Conservation (phyloP, 2,329 filamentous ascomycete species). For the Ophiostoma angusticollis region DNA sequence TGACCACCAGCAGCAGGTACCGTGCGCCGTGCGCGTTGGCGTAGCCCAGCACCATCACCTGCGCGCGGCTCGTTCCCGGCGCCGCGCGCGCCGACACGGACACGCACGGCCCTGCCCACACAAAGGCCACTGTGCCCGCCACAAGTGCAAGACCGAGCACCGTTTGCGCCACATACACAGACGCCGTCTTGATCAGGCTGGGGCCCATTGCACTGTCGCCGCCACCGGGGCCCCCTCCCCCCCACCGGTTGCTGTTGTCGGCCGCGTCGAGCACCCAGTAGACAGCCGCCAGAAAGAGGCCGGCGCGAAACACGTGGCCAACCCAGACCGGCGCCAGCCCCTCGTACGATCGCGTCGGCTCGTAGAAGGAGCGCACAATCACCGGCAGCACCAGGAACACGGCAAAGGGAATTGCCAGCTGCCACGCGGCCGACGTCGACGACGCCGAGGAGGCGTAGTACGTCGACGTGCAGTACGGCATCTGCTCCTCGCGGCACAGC, state of each 20-base stretch:
- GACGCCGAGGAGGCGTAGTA: constrained; percentile 89
- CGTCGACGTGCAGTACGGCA: constrained; percentile 89
- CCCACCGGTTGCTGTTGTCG: constrained; percentile 73
- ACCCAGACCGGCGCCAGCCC: constrained; percentile 79
- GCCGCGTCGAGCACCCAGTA: constrained; percentile 89
- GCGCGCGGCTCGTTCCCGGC: constrained; percentile 28
- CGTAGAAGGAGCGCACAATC: constrained; percentile 68
- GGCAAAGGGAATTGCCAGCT: constrained; percentile 67
- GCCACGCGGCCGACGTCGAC: constrained; percentile 86
- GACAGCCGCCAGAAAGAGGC: constrained; percentile 59
- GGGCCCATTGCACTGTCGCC: too few relatives aligned
- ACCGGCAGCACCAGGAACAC: constrained; percentile 59
- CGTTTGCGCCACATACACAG: constrained; percentile 67
- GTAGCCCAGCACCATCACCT: constrained; percentile 76
- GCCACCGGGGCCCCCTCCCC: constrained; percentile 37
- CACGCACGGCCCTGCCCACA: constrained; percentile 76
- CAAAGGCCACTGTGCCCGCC: constrained; percentile 72
- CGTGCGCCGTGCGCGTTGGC: constrained; percentile 86
- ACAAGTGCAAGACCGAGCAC: constrained; percentile 69
- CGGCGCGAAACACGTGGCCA: constrained; percentile 61
- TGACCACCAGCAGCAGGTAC: constrained; percentile 72
- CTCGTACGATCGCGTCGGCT: constrained; percentile 74
- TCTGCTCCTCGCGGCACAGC: constrained; percentile 93
- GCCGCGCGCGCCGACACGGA: constrained; percentile 47
- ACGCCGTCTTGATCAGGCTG: constrained; percentile 67